Evolutionary conservation across 495 filamentous ascomycete genomes (phyloP), one percentile per base, ranked within the genome.

Genomic region (Echria macrotheca): DNA sequence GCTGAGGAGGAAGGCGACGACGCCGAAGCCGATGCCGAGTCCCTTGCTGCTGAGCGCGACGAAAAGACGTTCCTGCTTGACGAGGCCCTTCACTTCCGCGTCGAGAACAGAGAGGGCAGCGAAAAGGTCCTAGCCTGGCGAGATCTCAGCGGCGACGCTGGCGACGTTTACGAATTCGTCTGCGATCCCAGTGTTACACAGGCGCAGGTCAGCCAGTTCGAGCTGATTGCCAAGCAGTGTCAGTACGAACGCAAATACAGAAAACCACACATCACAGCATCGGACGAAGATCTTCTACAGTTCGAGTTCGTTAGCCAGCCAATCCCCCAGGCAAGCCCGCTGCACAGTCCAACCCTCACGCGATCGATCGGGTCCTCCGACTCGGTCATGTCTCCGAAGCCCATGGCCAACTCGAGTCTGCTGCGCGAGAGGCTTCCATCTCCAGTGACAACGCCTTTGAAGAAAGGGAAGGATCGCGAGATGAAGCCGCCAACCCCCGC

Each of bases 31-130:
- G 84, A 89, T 56, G 74, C 72, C 23, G 84, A 89, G 54, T 73
- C 72, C 24, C 73, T 85, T 19, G 66, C 71, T 28, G 66, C 78
- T 12, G 90, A 96, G 52, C 86, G 86, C 56, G 93, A 98, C 82
- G 93, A 98, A 72, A 96, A 96, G 73, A 89, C 83, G 1, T 98
- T 98, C 66, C 70, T 96, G 15, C 84, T 98, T 5, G 93, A 98
- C 73, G 86, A 95, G 61, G 78, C 78, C 41, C 75, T 98, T 26
- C 91, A 91, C 57, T 91, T 98, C 56, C 83, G 91, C 18, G 85
- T 84, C 5, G 85, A 91, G 54, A 78, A 84, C 46, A 77, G 90
- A 44, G 83, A 88, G 39, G 81, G 82, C 12, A 83, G 82, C 18
- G 82, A 87, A 49, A 88, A 83, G 59, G 83, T 97, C 6, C 77